A percentile compares a stretch with the other conserved stretches of the same genome.
Evolutionary conservation across 108 stramenopile genomes (phyloP).

Genomic region (Parietichytrium sp.): DNA sequence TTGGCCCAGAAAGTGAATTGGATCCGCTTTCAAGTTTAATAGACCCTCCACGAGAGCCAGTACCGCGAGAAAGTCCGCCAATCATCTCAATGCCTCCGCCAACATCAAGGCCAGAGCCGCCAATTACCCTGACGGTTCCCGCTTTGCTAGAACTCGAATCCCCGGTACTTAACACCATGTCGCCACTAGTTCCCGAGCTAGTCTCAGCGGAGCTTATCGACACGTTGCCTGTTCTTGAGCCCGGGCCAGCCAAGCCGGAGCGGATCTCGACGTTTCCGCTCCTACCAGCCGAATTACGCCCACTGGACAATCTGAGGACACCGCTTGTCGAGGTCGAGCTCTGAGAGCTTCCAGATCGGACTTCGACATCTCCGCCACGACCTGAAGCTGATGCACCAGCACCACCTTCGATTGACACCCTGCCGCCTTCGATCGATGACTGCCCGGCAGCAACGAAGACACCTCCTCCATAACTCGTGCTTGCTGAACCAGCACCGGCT

Average conservation of each 20-base stretch:
- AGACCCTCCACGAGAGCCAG: no score
- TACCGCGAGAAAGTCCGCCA: no score
- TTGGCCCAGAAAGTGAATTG: no score
- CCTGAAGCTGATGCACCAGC: background rate
- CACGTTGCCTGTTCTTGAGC: background rate
- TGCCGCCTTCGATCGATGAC: background rate
- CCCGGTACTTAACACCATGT: background rate
- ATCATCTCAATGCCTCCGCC: background rate
- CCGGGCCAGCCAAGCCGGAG: background rate
- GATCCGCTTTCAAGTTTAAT: no score
- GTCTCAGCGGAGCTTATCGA: background rate
- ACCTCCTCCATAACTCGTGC: background rate
- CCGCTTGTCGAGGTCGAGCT: background rate
- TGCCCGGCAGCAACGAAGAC: background rate
- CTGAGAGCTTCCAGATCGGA: background rate
- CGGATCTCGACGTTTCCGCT: background rate
- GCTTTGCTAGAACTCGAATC: background rate
- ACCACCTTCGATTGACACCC: background rate
- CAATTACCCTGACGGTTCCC: background rate
- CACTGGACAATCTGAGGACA: conserved; percentile 18
- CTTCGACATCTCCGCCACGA: background rate
- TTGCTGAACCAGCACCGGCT: background rate
- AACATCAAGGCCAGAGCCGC: background rate
- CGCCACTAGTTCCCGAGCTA: background rate
- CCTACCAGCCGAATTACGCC: background rate